These are phyloP conservation scores for Leccinum arenicola DNA, from an alignment of 768 basidiomycete species.

Conservation along the genomic window DNA sequence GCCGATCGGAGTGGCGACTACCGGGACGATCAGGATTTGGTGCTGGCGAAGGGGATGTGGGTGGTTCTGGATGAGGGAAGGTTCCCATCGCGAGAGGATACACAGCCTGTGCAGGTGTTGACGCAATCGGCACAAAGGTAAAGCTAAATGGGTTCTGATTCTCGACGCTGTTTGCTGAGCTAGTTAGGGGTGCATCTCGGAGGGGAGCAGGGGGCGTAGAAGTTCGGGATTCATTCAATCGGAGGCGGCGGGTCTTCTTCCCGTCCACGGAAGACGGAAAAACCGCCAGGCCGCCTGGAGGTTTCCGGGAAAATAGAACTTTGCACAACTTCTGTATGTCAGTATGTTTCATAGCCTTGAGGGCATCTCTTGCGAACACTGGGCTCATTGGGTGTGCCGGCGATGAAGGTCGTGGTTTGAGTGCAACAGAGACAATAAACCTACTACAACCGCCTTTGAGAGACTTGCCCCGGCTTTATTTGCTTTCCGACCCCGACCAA, in stretches of 20 bases:
- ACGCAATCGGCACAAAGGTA: conserved; percentile 48
- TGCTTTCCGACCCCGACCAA: conserved; percentile 21
- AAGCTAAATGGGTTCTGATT: conserved; percentile 56
- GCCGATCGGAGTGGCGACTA: conserved; percentile 32
- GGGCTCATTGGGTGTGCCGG: conserved; percentile 12
- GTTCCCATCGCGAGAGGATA: conserved; percentile 39
- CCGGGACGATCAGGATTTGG: conserved; percentile 31
- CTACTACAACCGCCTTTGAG: not conserved
- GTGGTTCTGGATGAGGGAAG: conserved; percentile 34
- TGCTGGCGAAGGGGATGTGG: conserved; percentile 33
- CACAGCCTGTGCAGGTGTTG: conserved; percentile 45
- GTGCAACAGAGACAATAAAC: conserved; percentile 43
- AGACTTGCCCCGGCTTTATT: conserved; percentile 5
- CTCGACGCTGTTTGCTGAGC: conserved; percentile 48
- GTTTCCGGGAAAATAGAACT: conserved; percentile 17
- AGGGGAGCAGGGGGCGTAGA: conserved; percentile 45
- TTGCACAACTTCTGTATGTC: conserved; percentile 65
- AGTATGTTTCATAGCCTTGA: conserved; percentile 51
- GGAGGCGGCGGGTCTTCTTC: conserved; percentile 47
- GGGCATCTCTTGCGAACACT: conserved; percentile 40
- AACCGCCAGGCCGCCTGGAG: conserved; percentile 32
- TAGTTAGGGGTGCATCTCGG: conserved; percentile 38
- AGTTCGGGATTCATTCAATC: conserved; percentile 50
- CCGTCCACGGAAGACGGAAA: conserved; percentile 47
- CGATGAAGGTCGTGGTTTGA: conserved; percentile 38